Percentiles rank a stretch among this genome's conserved stretches.
Evolutionary conservation across 148 eudicot species (phyloP).

Genomic region (Camellia granthamiana): DNA sequence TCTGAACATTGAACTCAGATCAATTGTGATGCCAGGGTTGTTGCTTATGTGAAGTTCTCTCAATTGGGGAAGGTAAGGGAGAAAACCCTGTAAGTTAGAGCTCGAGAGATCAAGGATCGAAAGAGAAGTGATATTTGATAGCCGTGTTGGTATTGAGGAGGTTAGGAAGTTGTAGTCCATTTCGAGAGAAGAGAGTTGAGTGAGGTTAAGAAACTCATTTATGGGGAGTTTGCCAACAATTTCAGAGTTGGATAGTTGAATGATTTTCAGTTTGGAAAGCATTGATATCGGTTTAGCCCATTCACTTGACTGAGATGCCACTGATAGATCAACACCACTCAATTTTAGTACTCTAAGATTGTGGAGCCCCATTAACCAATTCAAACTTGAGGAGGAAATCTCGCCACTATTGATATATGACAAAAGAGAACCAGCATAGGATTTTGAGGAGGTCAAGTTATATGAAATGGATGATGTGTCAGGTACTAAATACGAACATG

Average conservation of each 20-base stretch:
- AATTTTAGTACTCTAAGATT: not conserved
- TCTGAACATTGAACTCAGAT: not conserved
- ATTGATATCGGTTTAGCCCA: not conserved
- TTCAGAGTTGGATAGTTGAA: not conserved
- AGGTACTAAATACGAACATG: not conserved
- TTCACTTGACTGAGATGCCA: not conserved
- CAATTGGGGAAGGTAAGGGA: constrained; percentile 17
- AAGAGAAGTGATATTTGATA: constrained; percentile 12
- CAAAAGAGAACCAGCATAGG: not conserved
- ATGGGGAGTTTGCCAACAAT: not conserved
- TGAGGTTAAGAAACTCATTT: not conserved
- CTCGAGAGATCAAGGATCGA: constrained; percentile 2
- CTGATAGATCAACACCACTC: not conserved
- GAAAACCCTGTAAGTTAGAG: not conserved
- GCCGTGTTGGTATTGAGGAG: not conserved
- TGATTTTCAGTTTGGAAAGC: not conserved
- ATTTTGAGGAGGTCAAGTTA: not conserved
- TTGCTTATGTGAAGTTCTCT: not conserved
- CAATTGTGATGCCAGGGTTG: not conserved
- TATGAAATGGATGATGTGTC: not conserved
- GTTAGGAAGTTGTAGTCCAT: not conserved
- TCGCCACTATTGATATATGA: not conserved
- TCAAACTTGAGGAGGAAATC: not conserved
- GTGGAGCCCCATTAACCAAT: not conserved
- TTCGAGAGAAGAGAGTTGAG: not conserved